These are phyloP conservation scores for Aureobasidium namibiae DNA, from an alignment of 2,329 filamentous ascomycete species.

Conservation along the genomic window DNA sequence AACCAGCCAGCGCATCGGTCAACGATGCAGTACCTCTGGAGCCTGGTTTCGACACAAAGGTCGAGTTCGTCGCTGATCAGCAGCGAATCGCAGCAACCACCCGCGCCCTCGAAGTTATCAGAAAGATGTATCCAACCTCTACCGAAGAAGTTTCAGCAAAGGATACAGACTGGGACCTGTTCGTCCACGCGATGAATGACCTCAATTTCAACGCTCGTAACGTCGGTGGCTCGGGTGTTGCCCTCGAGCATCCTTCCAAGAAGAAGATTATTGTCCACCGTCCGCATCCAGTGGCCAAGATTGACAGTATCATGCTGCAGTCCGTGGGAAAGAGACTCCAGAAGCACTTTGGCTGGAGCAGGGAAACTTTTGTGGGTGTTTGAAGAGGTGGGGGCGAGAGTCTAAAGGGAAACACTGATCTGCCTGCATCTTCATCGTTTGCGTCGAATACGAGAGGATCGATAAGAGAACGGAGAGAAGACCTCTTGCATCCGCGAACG, in stretches of 20 bases:
- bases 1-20: not conserved
- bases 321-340: not conserved
- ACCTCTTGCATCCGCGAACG: not conserved
- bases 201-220: not conserved
- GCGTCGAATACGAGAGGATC: no score
- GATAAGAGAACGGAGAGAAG: not conserved
- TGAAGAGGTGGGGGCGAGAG: not conserved
- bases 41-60: not conserved
- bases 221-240: not conserved
- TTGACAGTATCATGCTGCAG: conserved; percentile 13
- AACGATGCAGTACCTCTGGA: not conserved
- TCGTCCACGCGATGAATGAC: not conserved
- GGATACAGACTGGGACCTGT: not conserved
- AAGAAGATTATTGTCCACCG: conserved; percentile 8
- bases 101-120: not conserved
- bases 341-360: not conserved
- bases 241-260: not conserved
- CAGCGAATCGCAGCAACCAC: not conserved
- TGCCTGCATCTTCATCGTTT: no score
- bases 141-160: not conserved
- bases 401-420: not conserved
- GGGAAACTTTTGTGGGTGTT: not conserved
- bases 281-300: conserved; percentile 13
- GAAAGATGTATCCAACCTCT: not conserved
- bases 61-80: not conserved